Evolutionary conservation across 139 green algal species (phyloP).

Genomic region (Ettlia oleoabundans): DNA sequence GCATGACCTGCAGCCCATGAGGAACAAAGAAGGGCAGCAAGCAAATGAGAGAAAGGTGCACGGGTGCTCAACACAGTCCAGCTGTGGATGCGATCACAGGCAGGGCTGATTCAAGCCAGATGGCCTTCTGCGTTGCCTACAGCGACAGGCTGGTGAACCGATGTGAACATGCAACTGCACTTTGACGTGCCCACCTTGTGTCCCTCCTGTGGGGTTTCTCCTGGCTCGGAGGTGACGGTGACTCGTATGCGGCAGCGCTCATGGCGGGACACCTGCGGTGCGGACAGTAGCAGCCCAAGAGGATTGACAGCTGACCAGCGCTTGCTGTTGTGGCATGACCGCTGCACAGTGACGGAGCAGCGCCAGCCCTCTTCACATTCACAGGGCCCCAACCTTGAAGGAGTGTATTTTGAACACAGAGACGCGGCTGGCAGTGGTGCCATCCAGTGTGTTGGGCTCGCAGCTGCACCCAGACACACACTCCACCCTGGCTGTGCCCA

Average conservation of each 20-base stretch:
- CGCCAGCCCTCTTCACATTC: not conserved
- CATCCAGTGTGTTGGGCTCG: conserved; percentile 7
- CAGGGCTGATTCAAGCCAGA: too few relatives aligned
- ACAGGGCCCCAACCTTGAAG: conserved; percentile 18
- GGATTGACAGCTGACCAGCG: not conserved
- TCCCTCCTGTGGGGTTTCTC: not conserved
- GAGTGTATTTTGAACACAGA: not conserved
- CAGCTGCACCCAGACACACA: conserved; percentile 8
- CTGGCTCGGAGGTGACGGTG: not conserved
- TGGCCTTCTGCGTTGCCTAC: too few relatives aligned
- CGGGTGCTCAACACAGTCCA: too few relatives aligned
- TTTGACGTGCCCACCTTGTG: too few relatives aligned
- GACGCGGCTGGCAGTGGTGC: conserved; percentile 13
- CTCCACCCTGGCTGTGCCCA: not conserved
- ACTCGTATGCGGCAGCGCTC: conserved; percentile 6
- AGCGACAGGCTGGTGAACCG: too few relatives aligned
- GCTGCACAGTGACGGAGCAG: not conserved
- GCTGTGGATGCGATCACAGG: too few relatives aligned
- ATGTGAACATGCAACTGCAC: too few relatives aligned
- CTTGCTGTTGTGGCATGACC: not conserved
- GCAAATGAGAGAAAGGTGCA: too few relatives aligned
- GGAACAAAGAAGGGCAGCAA: too few relatives aligned
- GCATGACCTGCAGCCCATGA: too few relatives aligned
- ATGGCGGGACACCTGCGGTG: conserved; percentile 22
- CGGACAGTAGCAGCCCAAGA: not conserved